Conservation (phyloP, 2,329 filamentous ascomycete genomes). For the Cordyceps cateniannulata region DNA sequence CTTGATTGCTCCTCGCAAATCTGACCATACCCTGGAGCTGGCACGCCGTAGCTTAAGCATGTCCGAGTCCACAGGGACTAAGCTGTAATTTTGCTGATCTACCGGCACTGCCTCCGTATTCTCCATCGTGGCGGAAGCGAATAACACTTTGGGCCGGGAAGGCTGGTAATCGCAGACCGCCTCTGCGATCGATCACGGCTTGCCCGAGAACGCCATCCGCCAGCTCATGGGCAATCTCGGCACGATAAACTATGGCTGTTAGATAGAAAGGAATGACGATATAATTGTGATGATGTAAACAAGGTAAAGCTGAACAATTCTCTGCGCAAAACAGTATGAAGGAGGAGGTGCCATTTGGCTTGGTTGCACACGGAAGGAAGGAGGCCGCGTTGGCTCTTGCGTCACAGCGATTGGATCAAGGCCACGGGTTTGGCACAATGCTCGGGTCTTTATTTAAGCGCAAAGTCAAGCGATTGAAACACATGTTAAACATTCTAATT, state of each 20-base stretch:
- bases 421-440: no score
- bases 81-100: neutral
- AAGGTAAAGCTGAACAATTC: neutral
- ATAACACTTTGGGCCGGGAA: no score
- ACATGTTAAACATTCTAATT: neutral
- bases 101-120: neutral
- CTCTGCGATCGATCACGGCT: neutral
- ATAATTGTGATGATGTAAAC: neutral
- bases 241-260: neutral
- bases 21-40: constrained; percentile 28
- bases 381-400: neutral
- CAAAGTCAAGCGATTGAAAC: neutral
- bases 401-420: neutral
- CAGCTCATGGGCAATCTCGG: neutral
- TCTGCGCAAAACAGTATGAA: neutral
- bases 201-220: neutral
- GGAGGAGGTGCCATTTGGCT: neutral
- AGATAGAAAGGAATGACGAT: constrained; percentile 4
- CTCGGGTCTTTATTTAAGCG: neutral
- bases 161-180: neutral
- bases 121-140: neutral
- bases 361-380: neutral
- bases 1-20: constrained; percentile 28
- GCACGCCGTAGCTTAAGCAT: constrained; percentile 21
- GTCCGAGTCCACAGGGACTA: neutral